phyloP scores from a whole-genome alignment of 306 rosid genomes.

The Fagus crenata region DNA sequence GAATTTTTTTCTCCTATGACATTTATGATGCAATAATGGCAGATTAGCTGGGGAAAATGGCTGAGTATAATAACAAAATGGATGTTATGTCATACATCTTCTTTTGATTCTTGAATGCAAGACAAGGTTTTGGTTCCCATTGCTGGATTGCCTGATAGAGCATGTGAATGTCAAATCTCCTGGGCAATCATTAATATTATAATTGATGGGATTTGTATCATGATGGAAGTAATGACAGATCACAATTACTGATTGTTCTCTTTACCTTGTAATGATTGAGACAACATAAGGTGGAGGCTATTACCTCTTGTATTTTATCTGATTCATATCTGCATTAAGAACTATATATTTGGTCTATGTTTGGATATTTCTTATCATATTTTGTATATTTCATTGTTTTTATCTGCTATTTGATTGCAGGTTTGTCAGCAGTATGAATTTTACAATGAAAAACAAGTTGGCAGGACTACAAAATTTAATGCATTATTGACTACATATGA shows the following conservation, averaged over 20 bases:
- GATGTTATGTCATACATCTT: not conserved
- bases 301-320: not conserved
- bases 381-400: conserved; percentile 1
- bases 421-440: conserved; percentile 98
- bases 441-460: conserved; percentile 66
- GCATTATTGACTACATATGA: conserved; percentile 91
- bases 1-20: not conserved
- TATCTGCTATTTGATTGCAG: conserved; percentile 42
- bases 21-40: not conserved
- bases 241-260: not conserved
- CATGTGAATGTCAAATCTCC: conserved; percentile 5
- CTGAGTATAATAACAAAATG: not conserved
- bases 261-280: not conserved
- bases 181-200: not conserved
- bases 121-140: conserved; percentile 2
- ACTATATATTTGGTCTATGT: not conserved
- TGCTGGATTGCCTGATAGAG: not conserved
- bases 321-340: not conserved
- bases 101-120: not conserved
- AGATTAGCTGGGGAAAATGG: not conserved
- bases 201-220: not conserved
- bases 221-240: not conserved
- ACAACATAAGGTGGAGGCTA: not conserved
- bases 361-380: not conserved
- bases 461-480: conserved; percentile 80